Evolutionary conservation across 176 grass and related monocot genomes (phyloP), one percentile per base, ranked within the genome.

Genomic region (Cenchrus americanus): DNA sequence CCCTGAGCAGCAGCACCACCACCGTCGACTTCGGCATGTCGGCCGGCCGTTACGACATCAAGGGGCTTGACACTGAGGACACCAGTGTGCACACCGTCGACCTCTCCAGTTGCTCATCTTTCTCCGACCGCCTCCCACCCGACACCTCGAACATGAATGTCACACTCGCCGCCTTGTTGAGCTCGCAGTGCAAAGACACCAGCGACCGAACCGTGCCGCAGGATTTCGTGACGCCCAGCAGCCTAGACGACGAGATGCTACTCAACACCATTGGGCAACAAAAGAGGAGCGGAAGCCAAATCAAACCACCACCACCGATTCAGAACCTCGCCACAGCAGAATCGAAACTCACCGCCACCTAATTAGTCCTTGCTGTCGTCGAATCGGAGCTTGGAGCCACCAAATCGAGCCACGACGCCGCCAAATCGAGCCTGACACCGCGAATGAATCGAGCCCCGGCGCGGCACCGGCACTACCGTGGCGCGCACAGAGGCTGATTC

Each of bases 11-110:
- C 71, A 0, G 5, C 23, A 0, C 5, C 0, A 2, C 27, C 27
- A 30, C 5, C 0, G 57, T 90, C 11, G 2, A 59, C 72, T 88
- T 88, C 69, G n/a, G 18, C 6, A 72, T 93, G 73, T 75, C 87
- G 2, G 82, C 87, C 0, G 90, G 90, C 6, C 85, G 90, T 59
- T 75, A 52, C 3, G 91, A 90, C 71, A 30, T 30, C 27, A 30
- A 30, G 87, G 91, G 0, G n/a, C 27, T 41, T 23, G 44, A 9
- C 67, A 0, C 46, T 6, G 84, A 77, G 0, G 87, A 92, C 26
- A 79, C 92, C 2, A 83, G 92, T 6, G 92, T 88, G 7, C 92
- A 88, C 85, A 62, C 82, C 44, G 18, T 94, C 60, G 92, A 88
- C 12, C 63, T 65, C 18, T 85, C 92, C 22, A 86, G 85, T 75